phyloP scores from a whole-genome alignment of 257 asterid genomes.

The Fraxinus excelsior region DNA sequence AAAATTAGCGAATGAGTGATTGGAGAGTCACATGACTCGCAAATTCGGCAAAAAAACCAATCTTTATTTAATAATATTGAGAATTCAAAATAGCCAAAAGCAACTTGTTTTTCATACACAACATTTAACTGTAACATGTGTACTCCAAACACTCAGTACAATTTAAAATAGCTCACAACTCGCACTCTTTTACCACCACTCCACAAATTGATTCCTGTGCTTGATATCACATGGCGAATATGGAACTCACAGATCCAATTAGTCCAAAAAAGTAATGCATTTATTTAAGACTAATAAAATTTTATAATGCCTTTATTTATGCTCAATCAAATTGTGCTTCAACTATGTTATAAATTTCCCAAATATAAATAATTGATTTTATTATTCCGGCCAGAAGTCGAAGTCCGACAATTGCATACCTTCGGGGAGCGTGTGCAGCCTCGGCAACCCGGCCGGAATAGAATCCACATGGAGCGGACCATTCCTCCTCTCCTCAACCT shows the following conservation, averaged over 20 bases:
- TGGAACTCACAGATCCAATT: constrained; percentile 3
- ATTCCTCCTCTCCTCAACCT: constrained; percentile 55
- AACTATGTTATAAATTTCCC: constrained; percentile 12
- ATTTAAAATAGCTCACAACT: not conserved
- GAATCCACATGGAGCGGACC: constrained; percentile 59
- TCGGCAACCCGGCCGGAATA: constrained; percentile 74
- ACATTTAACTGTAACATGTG: not conserved
- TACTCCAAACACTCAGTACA: not conserved
- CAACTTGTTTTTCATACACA: not conserved
- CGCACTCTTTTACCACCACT: not conserved
- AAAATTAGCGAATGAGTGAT: not conserved
- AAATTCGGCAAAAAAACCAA: not conserved
- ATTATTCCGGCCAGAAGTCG: constrained; percentile 28
- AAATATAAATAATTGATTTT: not conserved
- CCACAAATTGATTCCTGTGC: not conserved
- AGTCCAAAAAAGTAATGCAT: not conserved
- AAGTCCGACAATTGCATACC: constrained; percentile 49
- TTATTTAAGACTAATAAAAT: not conserved
- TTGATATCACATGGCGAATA: not conserved
- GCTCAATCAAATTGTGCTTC: not conserved
- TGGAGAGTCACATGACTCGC: not conserved
- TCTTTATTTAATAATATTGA: not conserved
- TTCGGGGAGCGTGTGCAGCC: constrained; percentile 73
- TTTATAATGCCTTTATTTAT: not conserved
- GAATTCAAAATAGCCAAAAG: not conserved